Conservation (phyloP, 1,284 basidiomycete species). For the Rhodotorula sp. region DNA sequence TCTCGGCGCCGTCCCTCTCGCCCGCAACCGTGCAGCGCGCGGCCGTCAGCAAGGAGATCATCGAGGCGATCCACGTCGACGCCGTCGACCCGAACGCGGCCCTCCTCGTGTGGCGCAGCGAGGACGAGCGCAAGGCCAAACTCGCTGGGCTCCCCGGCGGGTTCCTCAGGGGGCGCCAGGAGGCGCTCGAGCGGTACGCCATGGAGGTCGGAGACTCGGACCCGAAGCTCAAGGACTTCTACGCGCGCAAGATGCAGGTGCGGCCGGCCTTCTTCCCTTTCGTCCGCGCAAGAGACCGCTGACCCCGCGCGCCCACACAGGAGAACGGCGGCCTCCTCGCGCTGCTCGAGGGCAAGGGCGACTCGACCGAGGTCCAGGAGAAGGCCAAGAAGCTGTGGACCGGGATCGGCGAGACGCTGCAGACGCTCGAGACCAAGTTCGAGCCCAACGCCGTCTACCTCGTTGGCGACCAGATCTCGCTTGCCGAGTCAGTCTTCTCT, state of each 20-base stretch:
- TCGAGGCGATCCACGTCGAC: slow-evolving; percentile 38
- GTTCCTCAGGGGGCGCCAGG: slow-evolving; percentile 44
- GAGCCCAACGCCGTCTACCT: slow-evolving; percentile 20
- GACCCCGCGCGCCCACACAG: background rate
- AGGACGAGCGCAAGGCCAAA: slow-evolving; percentile 40
- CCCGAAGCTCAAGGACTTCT: slow-evolving; percentile 33
- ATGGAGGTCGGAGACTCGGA: slow-evolving; percentile 29
- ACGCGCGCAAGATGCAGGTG: slow-evolving; percentile 39
- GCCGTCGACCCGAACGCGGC: slow-evolving; percentile 43
- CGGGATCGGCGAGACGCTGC: slow-evolving; percentile 20
- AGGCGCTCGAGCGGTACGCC: slow-evolving; percentile 41
- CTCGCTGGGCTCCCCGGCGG: slow-evolving; percentile 31
- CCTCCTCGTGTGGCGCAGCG: slow-evolving; percentile 33
- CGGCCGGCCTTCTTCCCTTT: background rate
- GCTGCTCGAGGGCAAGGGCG: slow-evolving; percentile 31
- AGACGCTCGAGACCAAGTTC: slow-evolving; percentile 28
- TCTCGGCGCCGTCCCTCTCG: slow-evolving; percentile 37
- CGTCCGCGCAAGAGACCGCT: background rate
- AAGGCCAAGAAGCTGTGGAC: slow-evolving; percentile 17
- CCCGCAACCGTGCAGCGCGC: slow-evolving; percentile 41
- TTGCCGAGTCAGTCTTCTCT: slow-evolving; percentile 36
- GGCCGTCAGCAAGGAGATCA: slow-evolving; percentile 29
- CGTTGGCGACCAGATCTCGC: slow-evolving; percentile 38
- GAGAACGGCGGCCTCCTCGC: slow-evolving; percentile 35
- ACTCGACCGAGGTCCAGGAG: slow-evolving; percentile 13